Percentiles rank a stretch among this genome's conserved stretches.
These are phyloP conservation scores for Fragilaria radians DNA, from an alignment of 108 stramenopile species.

Conservation along the genomic window DNA sequence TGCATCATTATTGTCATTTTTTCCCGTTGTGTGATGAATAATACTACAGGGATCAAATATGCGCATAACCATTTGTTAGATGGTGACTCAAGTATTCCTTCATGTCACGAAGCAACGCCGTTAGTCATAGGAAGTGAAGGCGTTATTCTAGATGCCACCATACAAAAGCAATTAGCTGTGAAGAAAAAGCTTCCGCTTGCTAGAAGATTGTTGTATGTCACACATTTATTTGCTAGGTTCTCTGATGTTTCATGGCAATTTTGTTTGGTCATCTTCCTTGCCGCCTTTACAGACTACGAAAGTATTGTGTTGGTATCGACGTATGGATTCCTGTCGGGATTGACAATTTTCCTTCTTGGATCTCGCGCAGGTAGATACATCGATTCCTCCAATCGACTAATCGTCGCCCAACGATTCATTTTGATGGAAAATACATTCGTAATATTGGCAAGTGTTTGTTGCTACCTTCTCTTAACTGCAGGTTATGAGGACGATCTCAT, in stretches of 20 bases:
- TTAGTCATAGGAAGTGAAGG: too few species aligned
- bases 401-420: conserved; percentile 37
- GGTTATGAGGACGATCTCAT: not conserved
- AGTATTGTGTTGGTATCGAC: conserved; percentile 42
- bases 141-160: too few species aligned
- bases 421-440: conserved; percentile 32
- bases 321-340: conserved; percentile 34
- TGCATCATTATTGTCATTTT: too few species aligned
- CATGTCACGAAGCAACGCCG: too few species aligned
- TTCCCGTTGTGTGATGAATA: too few species aligned
- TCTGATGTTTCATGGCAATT: conserved; percentile 59
- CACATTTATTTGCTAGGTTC: conserved; percentile 52
- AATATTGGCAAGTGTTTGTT: conserved; percentile 29
- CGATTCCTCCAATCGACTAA: conserved; percentile 24
- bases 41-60: too few species aligned
- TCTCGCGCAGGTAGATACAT: conserved; percentile 5
- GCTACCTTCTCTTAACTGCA: conserved; percentile 15
- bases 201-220: conserved; percentile 42
- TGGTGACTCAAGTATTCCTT: too few species aligned
- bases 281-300: conserved; percentile 48
- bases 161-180: too few species aligned
- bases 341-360: conserved; percentile 25
- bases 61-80: too few species aligned
- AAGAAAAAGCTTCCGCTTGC: too few species aligned
- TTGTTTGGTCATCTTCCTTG: conserved; percentile 43